These are phyloP conservation scores for Lophiostoma macrostomum DNA, from an alignment of 495 filamentous ascomycete species.

Conservation along the genomic window DNA sequence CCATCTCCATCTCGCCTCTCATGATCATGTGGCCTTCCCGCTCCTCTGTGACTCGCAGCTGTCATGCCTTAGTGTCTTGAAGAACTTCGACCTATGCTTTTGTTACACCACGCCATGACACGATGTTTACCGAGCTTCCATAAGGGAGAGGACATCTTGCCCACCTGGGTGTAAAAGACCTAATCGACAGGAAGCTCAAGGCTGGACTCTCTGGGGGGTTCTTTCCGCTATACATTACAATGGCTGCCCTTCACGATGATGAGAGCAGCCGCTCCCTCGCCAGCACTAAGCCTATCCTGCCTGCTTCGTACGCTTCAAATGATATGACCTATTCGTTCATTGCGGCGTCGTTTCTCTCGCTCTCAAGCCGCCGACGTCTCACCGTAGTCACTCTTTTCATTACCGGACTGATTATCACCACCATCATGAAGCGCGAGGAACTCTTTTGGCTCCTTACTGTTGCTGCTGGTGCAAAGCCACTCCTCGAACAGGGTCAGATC, in stretches of 20 bases:
- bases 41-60: too few species aligned
- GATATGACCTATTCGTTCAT: not conserved
- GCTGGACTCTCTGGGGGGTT: not conserved
- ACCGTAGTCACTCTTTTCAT: constrained; percentile 7
- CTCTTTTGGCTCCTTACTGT: constrained; percentile 12
- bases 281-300: not conserved
- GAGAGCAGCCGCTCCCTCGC: not conserved
- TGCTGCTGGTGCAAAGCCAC: constrained; percentile 2
- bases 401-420: not conserved
- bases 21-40: too few species aligned
- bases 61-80: too few species aligned
- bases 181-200: not conserved
- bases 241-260: not conserved
- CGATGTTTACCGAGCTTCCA: too few species aligned
- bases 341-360: not conserved
- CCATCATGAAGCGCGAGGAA: constrained; percentile 22
- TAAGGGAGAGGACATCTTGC: too few species aligned
- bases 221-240: not conserved
- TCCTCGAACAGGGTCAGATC: constrained; percentile 2
- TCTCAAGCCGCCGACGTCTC: not conserved
- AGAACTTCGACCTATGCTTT: too few species aligned
- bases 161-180: too few species aligned
- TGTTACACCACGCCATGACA: too few species aligned
- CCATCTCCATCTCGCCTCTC: too few species aligned
- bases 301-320: too few species aligned